A percentile compares a stretch with the other conserved stretches of the same genome.
Evolutionary conservation across 2,329 filamentous ascomycete species (phyloP).

Genomic region (Exophiala phaeomuriformis): DNA sequence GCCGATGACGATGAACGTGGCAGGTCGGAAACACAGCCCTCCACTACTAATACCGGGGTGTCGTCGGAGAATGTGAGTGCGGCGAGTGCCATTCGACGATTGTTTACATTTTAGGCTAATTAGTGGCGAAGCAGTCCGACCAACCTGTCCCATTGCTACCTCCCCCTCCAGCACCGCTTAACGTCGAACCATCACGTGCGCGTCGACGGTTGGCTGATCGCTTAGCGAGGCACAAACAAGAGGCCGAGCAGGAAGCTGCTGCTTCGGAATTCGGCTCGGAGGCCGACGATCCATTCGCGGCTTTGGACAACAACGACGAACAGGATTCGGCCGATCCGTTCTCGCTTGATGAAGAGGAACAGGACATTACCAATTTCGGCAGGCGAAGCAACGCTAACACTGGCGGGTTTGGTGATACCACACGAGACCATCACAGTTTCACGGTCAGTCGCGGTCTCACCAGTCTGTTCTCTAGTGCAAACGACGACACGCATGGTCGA

Average conservation of each 20-base stretch:
- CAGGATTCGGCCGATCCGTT: constrained; percentile 30
- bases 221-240: constrained; percentile 61
- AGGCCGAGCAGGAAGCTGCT: constrained; percentile 31
- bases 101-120: constrained; percentile 45
- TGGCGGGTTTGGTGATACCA: constrained; percentile 1
- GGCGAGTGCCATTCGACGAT: constrained; percentile 28
- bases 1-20: constrained; percentile 22
- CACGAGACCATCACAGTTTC: constrained; percentile 31
- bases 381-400: constrained; percentile 21
- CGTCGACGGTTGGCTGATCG: constrained; percentile 84
- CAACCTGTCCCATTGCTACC: constrained; percentile 39
- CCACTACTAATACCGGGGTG: constrained; percentile 23
- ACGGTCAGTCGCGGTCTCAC: constrained; percentile 25
- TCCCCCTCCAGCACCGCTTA: constrained; percentile 67
- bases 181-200: constrained; percentile 77
- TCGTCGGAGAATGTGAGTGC: constrained; percentile 61
- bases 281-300: constrained; percentile 26
- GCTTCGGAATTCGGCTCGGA: constrained; percentile 29
- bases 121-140: constrained; percentile 29
- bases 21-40: constrained; percentile 17
- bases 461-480: constrained; percentile 22
- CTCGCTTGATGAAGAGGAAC: constrained; percentile 27
- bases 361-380: constrained; percentile 27
- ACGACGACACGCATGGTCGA: not conserved
- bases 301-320: constrained; percentile 37